Evolutionary conservation across 495 filamentous ascomycete genomes (phyloP).

Genomic region (Tuber indicum): DNA sequence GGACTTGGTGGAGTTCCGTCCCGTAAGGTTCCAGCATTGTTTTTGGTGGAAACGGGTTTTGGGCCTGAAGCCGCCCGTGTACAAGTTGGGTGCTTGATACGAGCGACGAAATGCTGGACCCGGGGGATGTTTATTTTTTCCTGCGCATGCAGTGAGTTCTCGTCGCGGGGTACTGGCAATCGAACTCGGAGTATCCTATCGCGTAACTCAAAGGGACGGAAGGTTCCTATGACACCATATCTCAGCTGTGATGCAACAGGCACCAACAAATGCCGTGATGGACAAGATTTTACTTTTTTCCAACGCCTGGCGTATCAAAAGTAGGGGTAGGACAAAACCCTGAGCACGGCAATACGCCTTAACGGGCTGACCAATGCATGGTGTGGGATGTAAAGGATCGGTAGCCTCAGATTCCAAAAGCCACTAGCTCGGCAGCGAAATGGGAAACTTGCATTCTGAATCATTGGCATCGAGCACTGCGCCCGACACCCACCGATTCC

Average conservation of each 20-base stretch:
- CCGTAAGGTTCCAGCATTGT: not conserved
- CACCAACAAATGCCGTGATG: not conserved
- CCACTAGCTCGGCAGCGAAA: not conserved
- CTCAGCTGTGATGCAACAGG: not conserved
- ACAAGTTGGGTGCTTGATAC: not conserved
- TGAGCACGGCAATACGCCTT: not conserved
- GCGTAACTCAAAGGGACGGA: not conserved
- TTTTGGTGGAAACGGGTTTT: not conserved
- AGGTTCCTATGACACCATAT: not conserved
- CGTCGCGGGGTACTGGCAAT: not conserved
- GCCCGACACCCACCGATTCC: not conserved
- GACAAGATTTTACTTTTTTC: not conserved
- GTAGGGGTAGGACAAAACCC: not conserved
- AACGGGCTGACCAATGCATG: not conserved
- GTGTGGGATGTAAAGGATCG: not conserved
- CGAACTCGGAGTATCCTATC: not conserved
- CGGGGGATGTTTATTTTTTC: not conserved
- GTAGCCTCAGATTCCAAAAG: not conserved
- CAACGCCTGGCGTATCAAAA: not conserved
- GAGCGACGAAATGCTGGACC: not conserved
- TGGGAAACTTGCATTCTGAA: not conserved
- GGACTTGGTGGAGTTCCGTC: not conserved
- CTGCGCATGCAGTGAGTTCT: not conserved
- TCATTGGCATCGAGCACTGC: not conserved
- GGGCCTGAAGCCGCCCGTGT: not conserved